Conservation (phyloP, 106 monocot genomes). For the Iris macrosiphon region DNA sequence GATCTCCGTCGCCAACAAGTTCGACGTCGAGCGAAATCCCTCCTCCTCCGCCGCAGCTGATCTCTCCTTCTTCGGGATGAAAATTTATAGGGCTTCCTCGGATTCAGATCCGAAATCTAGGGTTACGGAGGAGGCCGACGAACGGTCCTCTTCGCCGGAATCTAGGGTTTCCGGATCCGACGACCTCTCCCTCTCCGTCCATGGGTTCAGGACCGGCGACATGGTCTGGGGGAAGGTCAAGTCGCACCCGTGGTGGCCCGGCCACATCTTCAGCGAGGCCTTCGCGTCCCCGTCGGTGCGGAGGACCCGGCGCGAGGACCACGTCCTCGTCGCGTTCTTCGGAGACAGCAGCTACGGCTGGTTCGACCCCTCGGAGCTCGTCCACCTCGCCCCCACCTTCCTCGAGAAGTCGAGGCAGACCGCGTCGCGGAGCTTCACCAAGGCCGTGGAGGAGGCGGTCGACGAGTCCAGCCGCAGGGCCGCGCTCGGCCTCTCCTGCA, state of each 20-base stretch:
- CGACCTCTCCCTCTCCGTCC: background rate
- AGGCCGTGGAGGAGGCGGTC: constrained; percentile 71
- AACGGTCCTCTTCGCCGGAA: background rate
- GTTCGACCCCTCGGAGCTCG: constrained; percentile 76
- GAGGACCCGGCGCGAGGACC: constrained; percentile 30
- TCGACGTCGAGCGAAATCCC: constrained; percentile 11
- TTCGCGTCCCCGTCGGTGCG: constrained; percentile 50
- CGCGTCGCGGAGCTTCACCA: constrained; percentile 30
- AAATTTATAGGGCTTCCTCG: background rate
- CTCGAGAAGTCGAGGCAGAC: constrained; percentile 60
- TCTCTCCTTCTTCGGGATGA: constrained; percentile 10
- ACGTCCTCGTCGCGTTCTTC: constrained; percentile 82
- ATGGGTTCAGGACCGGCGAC: constrained; percentile 54
- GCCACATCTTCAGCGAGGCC: constrained; percentile 65
- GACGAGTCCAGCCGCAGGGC: constrained; percentile 56
- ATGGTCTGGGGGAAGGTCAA: constrained; percentile 99
- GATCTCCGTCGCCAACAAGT: constrained; percentile 13
- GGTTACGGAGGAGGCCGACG: background rate
- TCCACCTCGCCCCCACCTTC: constrained; percentile 59
- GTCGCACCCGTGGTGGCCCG: constrained; percentile 99
- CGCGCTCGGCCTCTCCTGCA: constrained; percentile 63
- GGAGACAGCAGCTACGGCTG: constrained; percentile 96
- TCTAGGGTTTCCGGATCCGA: constrained; percentile 1
- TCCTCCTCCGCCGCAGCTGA: constrained; percentile 2
- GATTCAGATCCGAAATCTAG: constrained; percentile 1